These are phyloP conservation scores for Monosporozyma aquatica DNA, from an alignment of 805 yeast species.

Conservation along the genomic window DNA sequence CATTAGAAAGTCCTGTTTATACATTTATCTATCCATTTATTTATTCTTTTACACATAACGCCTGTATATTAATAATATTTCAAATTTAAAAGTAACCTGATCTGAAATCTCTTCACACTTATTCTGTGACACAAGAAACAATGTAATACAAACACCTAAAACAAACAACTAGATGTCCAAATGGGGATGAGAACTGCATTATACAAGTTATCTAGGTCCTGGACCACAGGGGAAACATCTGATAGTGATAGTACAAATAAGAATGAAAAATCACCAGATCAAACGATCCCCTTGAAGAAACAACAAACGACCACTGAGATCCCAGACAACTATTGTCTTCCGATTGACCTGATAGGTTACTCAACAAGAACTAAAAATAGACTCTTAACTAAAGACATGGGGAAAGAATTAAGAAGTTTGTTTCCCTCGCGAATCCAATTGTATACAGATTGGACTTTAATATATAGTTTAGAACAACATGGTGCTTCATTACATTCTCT, in stretches of 20 bases:
- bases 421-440: slow-evolving; percentile 76
- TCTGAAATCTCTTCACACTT: background rate
- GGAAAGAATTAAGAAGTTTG: slow-evolving; percentile 62
- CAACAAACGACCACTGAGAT: background rate
- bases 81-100: background rate
- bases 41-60: too few relatives aligned
- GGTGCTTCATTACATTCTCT: slow-evolving; percentile 82
- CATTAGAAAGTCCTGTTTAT: too few relatives aligned
- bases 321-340: slow-evolving; percentile 39
- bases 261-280: background rate
- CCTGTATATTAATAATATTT: too few relatives aligned
- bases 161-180: background rate
- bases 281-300: slow-evolving; percentile 4
- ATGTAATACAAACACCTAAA: background rate
- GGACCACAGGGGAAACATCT: background rate
- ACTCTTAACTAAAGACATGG: slow-evolving; percentile 52
- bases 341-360: slow-evolving; percentile 55
- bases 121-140: background rate
- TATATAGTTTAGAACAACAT: slow-evolving; percentile 83
- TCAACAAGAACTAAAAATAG: slow-evolving; percentile 45
- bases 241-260: too few relatives aligned
- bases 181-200: slow-evolving; percentile 5
- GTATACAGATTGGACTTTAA: slow-evolving; percentile 63
- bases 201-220: slow-evolving; percentile 2
- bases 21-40: too few relatives aligned